Evolutionary conservation across 1,284 basidiomycete genomes (phyloP), one percentile per base, ranked within the genome.

Genomic region (Laetiporus sulphureus): DNA sequence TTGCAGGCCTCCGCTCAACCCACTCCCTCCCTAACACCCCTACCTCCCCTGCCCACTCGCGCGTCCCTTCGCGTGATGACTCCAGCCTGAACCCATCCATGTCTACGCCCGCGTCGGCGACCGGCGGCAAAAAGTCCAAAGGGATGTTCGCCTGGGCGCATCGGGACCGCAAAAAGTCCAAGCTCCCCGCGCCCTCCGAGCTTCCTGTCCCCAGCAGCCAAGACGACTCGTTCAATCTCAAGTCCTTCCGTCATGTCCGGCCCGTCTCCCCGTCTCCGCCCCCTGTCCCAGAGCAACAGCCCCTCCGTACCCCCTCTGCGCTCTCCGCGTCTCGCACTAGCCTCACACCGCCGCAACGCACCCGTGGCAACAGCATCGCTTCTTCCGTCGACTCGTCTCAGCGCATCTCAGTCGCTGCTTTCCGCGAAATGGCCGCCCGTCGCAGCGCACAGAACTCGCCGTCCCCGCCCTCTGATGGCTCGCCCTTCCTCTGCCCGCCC

Each of bases 341-440:
- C 18, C 31, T 46, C 23, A 30, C 35, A 2, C 37, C 41, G 3
- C 44, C 44, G 11, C 19, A 12, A 22, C 70, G 79, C 10, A 73
- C 75, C 18, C 71, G 82, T 51, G 75, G 69, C 18, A 63, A 66
- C 35, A 81, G 79, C 59, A 56, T 68, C 45, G 72, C 72, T n/a
- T n/a, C n/a, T n/a, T 79, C 78, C 2, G 77, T 80, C 36, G 79
- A 83, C 37, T 64, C 73, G 10, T 77, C 77, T 3, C 81, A 83
- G 49, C 72, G 82, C 38, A 86, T 87, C 36, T 83, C 80, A 7
- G 78, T 87, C 20, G 83, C 83, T 3, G 84, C 83, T 2, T 87
- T 87, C 57, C 72, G 81, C 38, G 84, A 87, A 65, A 81, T 75
- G 27, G 82, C 85, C 42, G 79, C 82, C 8, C 66, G 82, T 34